Percentiles rank a stretch among this genome's conserved stretches.
phyloP scores from a whole-genome alignment of 2,329 filamentous ascomycete species.

The Fusarium nurragi region DNA sequence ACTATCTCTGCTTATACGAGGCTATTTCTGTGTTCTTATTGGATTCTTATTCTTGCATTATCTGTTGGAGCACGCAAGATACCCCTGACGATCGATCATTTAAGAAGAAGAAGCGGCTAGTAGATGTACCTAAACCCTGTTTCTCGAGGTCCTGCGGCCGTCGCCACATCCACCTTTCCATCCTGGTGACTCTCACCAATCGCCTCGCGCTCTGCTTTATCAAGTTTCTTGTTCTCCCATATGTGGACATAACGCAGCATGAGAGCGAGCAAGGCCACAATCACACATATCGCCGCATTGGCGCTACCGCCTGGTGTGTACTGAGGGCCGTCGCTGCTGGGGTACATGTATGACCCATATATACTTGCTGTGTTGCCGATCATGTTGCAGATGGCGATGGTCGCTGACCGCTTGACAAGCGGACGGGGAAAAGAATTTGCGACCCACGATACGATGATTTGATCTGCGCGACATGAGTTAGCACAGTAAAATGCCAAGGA shows the following conservation, averaged over 20 bases:
- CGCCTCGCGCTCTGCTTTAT: conserved; percentile 52
- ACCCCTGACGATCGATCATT: background rate
- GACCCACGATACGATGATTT: conserved; percentile 72
- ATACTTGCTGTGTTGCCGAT: conserved; percentile 68
- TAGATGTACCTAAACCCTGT: conserved; percentile 34
- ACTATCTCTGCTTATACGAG: background rate
- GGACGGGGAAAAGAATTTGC: conserved; percentile 78
- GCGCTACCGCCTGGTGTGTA: conserved; percentile 66
- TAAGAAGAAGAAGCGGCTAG: background rate
- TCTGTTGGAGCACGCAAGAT: background rate
- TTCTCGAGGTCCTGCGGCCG: background rate
- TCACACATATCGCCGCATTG: conserved; percentile 69
- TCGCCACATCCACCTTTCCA: background rate
- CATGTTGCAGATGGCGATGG: conserved; percentile 73
- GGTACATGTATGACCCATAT: conserved; percentile 60
- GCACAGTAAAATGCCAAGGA: accelerated
- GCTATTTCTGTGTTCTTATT: background rate
- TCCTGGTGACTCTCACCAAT: background rate
- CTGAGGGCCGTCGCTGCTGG: conserved; percentile 52
- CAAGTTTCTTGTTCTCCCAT: conserved; percentile 69
- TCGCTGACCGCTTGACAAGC: conserved; percentile 70
- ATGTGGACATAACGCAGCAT: conserved; percentile 62
- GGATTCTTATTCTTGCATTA: background rate
- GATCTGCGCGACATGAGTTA: conserved; percentile 43
- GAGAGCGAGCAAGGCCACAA: conserved; percentile 65